Conservation (phyloP, 306 rosid species). For the Hippophae rhamnoides region DNA sequence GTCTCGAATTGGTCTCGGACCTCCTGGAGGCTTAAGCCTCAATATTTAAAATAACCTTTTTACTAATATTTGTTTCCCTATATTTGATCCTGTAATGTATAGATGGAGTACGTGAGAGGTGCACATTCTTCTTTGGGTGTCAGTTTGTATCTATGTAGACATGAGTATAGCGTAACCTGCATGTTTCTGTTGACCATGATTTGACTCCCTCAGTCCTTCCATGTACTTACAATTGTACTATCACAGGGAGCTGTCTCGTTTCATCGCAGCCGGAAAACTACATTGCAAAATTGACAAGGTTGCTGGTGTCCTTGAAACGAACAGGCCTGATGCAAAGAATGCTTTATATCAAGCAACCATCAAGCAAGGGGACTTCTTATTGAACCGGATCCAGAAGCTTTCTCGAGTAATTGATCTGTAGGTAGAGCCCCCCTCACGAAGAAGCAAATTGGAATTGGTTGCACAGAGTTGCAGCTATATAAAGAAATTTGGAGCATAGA, state of each 20-base stretch:
- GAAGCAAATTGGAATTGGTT: slow-evolving; percentile 4
- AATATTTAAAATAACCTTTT: too few species aligned
- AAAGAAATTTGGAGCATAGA: slow-evolving; percentile 11
- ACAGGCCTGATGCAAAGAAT: slow-evolving; percentile 90
- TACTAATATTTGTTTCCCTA: too few species aligned
- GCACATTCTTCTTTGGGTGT: too few species aligned
- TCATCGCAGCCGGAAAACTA: slow-evolving; percentile 93
- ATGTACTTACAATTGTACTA: slow-evolving; percentile 4
- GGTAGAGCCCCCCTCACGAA: not conserved
- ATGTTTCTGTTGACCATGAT: too few species aligned
- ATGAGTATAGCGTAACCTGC: too few species aligned
- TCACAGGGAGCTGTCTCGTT: slow-evolving; percentile 94
- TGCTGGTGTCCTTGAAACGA: slow-evolving; percentile 87
- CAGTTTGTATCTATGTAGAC: too few species aligned
- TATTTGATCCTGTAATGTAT: too few species aligned
- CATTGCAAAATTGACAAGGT: slow-evolving; percentile 97
- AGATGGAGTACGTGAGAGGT: too few species aligned
- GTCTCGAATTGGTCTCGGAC: too few species aligned
- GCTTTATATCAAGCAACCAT: slow-evolving; percentile 96
- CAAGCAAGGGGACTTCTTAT: slow-evolving; percentile 93
- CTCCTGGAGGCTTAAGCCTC: too few species aligned
- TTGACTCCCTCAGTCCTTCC: not conserved
- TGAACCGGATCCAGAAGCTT: slow-evolving; percentile 85
- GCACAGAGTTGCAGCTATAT: slow-evolving; percentile 5
- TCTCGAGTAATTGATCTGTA: slow-evolving; percentile 87